A percentile compares a stretch with the other conserved stretches of the same genome.
These are phyloP conservation scores for Mycosphaerella sp. DNA, from an alignment of 2,329 filamentous ascomycete genomes.

Conservation along the genomic window DNA sequence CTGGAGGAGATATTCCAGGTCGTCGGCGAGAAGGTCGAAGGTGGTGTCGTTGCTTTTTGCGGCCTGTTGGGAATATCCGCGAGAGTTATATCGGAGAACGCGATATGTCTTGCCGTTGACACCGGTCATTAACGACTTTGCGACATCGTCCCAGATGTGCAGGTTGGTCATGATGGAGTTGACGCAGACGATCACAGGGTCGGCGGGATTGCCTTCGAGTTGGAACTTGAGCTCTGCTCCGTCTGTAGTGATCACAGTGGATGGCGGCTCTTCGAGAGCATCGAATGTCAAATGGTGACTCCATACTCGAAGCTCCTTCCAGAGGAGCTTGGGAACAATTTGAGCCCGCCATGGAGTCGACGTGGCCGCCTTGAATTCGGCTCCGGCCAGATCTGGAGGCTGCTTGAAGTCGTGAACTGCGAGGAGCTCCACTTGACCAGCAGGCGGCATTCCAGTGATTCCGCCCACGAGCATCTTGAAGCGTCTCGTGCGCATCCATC, in stretches of 20 bases:
- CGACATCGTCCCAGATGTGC: constrained; percentile 73
- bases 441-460: constrained; percentile 37
- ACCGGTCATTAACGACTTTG: constrained; percentile 52
- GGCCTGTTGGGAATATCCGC: constrained; percentile 54
- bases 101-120: constrained; percentile 57
- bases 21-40: constrained; percentile 61
- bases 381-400: constrained; percentile 59
- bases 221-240: constrained; percentile 64
- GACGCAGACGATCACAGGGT: constrained; percentile 67
- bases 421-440: constrained; percentile 53
- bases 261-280: constrained; percentile 53
- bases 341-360: constrained; percentile 57
- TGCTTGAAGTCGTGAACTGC: constrained; percentile 67
- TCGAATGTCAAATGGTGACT: constrained; percentile 76
- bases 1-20: constrained; percentile 60
- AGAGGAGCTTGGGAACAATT: constrained; percentile 55
- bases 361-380: constrained; percentile 58
- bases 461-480: constrained; percentile 63
- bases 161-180: constrained; percentile 76
- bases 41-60: constrained; percentile 41
- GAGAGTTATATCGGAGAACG: constrained; percentile 70
- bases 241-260: constrained; percentile 63
- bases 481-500: constrained; percentile 68
- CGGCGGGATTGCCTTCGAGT: constrained; percentile 64
- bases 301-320: constrained; percentile 54